Conservation (phyloP, 2,329 filamentous ascomycete species). For the Fusarium buharicum region DNA sequence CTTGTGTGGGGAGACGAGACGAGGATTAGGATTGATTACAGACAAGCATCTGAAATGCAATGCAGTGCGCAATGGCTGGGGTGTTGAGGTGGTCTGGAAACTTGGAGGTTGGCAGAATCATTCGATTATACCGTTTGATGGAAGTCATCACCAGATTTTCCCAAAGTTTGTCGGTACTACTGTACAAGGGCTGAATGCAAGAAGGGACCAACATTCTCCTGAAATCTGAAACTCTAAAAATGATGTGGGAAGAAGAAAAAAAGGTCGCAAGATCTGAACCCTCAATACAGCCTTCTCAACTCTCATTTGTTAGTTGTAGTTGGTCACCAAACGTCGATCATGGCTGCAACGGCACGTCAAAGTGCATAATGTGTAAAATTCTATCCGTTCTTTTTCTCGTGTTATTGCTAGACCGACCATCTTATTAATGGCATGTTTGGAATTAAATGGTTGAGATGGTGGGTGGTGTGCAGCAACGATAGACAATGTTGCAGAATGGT, state of each 20-base stretch:
- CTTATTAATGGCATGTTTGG: slow-evolving; percentile 22
- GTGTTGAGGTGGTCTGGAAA: slow-evolving; percentile 1
- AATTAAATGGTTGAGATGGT: slow-evolving; percentile 1
- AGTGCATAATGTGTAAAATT: slow-evolving; percentile 1
- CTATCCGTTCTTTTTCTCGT: slow-evolving; percentile 9
- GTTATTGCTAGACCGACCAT: slow-evolving; percentile 19
- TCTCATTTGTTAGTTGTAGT: neutral
- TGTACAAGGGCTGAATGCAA: slow-evolving; percentile 15
- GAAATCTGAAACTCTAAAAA: neutral
- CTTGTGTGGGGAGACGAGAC: slow-evolving; percentile 24
- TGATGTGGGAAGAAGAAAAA: neutral
- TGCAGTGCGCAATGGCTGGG: slow-evolving; percentile 1
- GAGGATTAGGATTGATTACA: neutral
- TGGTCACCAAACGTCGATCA: slow-evolving; percentile 25
- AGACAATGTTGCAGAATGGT: slow-evolving; percentile 25
- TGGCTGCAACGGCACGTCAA: slow-evolving; percentile 11
- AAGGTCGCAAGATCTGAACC: neutral
- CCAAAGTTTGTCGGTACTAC: neutral
- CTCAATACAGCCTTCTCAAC: neutral
- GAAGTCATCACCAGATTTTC: slow-evolving; percentile 9
- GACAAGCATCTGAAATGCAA: slow-evolving; percentile 4
- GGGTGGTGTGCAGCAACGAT: slow-evolving; percentile 16
- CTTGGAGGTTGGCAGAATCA: slow-evolving; percentile 14
- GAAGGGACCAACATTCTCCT: slow-evolving; percentile 16
- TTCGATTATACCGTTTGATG: slow-evolving; percentile 18